Evolutionary conservation across 1,284 basidiomycete species (phyloP).

Genomic region (Cryptococcus sp.): DNA sequence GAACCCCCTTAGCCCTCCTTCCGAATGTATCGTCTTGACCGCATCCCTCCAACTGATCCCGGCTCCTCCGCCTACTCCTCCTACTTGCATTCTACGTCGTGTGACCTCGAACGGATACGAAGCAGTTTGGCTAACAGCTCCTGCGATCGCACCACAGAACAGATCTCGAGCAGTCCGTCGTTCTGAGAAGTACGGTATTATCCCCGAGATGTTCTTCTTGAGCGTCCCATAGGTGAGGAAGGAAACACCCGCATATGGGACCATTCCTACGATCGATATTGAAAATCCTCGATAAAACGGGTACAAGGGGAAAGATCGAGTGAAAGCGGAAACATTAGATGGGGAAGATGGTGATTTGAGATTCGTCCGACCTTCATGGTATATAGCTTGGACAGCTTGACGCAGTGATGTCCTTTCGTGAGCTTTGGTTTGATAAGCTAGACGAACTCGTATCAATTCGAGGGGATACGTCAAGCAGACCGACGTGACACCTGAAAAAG

Average conservation of each 20-base stretch:
- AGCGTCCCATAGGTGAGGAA: constrained; percentile 90
- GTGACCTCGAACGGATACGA: constrained; percentile 97
- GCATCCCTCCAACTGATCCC: constrained; percentile 72
- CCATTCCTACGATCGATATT: constrained; percentile 84
- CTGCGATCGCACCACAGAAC: constrained; percentile 82
- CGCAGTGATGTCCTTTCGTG: constrained; percentile 58
- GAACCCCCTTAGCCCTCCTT: constrained; percentile 78
- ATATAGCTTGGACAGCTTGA: constrained; percentile 62
- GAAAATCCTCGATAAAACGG: constrained; percentile 88
- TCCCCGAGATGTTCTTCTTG: constrained; percentile 56
- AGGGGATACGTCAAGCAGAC: constrained; percentile 92
- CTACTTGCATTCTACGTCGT: constrained; percentile 91
- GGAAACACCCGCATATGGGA: constrained; percentile 94
- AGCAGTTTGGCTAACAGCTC: constrained; percentile 79
- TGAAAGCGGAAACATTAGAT: constrained; percentile 42
- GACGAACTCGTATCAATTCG: constrained; percentile 88
- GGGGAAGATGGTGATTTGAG: constrained; percentile 28
- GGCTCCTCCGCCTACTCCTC: constrained; percentile 61
- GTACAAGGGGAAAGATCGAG: constrained; percentile 42
- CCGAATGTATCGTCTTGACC: constrained; percentile 61
- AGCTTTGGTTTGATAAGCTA: constrained; percentile 77
- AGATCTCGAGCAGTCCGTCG: constrained; percentile 54
- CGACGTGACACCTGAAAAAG: constrained; percentile 83
- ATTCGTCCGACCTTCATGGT: constrained; percentile 56
- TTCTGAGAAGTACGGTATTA: constrained; percentile 44